These are phyloP conservation scores for Leishmania amazonensis DNA, from an alignment of 208 protist species.

Conservation along the genomic window DNA sequence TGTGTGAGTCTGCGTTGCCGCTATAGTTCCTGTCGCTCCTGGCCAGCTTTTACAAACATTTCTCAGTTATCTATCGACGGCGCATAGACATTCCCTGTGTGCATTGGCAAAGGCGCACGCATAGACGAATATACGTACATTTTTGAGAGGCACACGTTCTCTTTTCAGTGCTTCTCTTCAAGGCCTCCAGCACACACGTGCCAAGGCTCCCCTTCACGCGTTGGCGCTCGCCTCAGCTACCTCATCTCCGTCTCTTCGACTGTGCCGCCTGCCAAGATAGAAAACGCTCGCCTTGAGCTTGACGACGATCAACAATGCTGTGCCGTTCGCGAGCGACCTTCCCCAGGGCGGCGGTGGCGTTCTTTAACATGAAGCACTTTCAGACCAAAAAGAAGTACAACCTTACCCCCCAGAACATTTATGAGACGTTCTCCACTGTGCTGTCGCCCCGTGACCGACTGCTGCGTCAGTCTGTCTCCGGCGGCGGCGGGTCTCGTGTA, in stretches of 20 bases:
- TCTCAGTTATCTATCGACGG: background rate
- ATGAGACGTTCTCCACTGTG: constrained; percentile 36
- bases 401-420: constrained; percentile 45
- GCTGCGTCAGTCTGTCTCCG: constrained; percentile 68
- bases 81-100: background rate
- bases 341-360: constrained; percentile 64
- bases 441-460: constrained; percentile 66
- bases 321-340: constrained; percentile 11
- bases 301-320: constrained; percentile 4
- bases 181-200: background rate
- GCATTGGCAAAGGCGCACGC: background rate
- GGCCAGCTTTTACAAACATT: background rate
- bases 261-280: background rate
- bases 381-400: constrained; percentile 53
- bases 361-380: constrained; percentile 87
- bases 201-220: background rate
- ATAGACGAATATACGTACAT: background rate
- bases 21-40: background rate
- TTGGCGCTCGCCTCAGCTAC: background rate
- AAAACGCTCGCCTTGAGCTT: background rate
- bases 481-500: constrained; percentile 60
- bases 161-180: background rate
- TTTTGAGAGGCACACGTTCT: background rate
- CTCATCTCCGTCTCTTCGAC: background rate
- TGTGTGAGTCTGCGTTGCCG: background rate